Base-by-base conservation (phyloP, 345 rosid genomes). In the Corchorus capsularis region DNA sequence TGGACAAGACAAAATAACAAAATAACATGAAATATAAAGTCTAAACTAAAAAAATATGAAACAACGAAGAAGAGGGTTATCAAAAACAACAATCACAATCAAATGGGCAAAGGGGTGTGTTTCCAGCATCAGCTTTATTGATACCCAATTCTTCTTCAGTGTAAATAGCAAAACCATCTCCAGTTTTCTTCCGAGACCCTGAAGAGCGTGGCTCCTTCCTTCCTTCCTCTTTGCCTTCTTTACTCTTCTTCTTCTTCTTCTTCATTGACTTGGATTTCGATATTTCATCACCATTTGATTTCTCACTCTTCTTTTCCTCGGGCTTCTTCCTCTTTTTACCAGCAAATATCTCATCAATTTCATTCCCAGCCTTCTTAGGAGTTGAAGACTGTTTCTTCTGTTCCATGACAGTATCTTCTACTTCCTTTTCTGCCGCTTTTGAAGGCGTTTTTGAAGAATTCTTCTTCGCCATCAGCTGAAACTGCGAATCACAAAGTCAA, bases 51-150 rank as follows among this genome's bases (percentile, higher is more conserved):
- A 10, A 55, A 55, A 55, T 55, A 55, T 55, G 60, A 55, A n/a
- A 6, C 16, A 47, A 34, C 10, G 14, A 27, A 27, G 27, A 27
- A 27, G 1, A 27, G 27, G 8, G 19, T n/a, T 53, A 61, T 87
- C 86, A 91, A 80, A 90, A 88, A 80, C 98, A 94, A 84, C 98
- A 92, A 43, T 86, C 78, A 82, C 98, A 92, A 72, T 93, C 94
- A 81, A 93, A 95, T 20, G 99, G 99, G 73, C 98, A 95, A 73
- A 89, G 93, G 4, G 76, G 84, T 5, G 97, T 88, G 56, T 64
- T 72, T 75, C 99, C 96, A 72, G 87, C 88, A 37, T 88, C 82
- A 16, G 83, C 52, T 17, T 76, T 88, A 50, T 69, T 83, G 37
- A 95, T 53, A 80, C 93, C 86, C 82, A 95, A 80, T 81, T 95